A percentile compares a stretch with the other conserved stretches of the same genome.
phyloP scores from a whole-genome alignment of 2,329 filamentous ascomycete species.

The Cladosporium colombiae region DNA sequence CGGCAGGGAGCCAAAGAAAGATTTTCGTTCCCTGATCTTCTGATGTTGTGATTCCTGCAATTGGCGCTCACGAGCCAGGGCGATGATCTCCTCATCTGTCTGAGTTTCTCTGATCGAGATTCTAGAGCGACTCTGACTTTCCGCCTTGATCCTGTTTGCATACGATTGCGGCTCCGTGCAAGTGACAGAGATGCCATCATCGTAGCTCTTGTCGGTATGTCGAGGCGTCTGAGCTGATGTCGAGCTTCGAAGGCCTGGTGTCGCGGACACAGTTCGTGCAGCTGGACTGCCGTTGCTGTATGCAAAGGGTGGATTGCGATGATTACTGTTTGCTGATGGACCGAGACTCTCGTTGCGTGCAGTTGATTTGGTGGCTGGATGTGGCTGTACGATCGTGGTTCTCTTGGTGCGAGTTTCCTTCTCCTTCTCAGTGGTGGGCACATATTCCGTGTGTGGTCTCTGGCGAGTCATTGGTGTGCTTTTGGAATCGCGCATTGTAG shows the following conservation, averaged over 20 bases:
- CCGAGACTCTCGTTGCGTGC: slow-evolving; percentile 27
- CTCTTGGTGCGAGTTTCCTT: not conserved
- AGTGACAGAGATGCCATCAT: slow-evolving; percentile 17
- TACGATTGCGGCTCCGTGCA: slow-evolving; percentile 19
- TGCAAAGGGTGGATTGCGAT: slow-evolving; percentile 19
- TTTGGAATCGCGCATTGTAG: slow-evolving; percentile 19
- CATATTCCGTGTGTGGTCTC: not conserved
- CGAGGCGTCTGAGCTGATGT: slow-evolving; percentile 28
- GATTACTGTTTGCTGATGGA: slow-evolving; percentile 21
- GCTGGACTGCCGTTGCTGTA: slow-evolving; percentile 25
- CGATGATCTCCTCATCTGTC: slow-evolving; percentile 31
- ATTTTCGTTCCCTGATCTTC: slow-evolving; percentile 45
- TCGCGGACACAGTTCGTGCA: slow-evolving; percentile 22
- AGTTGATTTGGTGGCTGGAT: slow-evolving; percentile 10
- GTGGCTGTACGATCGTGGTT: not conserved
- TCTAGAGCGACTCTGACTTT: not conserved
- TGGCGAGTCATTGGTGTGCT: slow-evolving; percentile 20
- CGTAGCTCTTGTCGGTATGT: slow-evolving; percentile 22
- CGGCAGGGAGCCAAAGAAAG: slow-evolving; percentile 47
- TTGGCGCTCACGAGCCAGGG: slow-evolving; percentile 41
- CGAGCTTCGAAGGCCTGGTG: slow-evolving; percentile 16
- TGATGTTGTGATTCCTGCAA: slow-evolving; percentile 45
- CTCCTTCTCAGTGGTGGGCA: not conserved
- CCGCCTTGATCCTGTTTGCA: slow-evolving; percentile 17
- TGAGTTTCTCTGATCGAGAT: slow-evolving; percentile 29